Percentiles rank a stretch among this genome's conserved stretches.
Evolutionary conservation across 345 rosid genomes (phyloP).

Genomic region (Acer campestre): DNA sequence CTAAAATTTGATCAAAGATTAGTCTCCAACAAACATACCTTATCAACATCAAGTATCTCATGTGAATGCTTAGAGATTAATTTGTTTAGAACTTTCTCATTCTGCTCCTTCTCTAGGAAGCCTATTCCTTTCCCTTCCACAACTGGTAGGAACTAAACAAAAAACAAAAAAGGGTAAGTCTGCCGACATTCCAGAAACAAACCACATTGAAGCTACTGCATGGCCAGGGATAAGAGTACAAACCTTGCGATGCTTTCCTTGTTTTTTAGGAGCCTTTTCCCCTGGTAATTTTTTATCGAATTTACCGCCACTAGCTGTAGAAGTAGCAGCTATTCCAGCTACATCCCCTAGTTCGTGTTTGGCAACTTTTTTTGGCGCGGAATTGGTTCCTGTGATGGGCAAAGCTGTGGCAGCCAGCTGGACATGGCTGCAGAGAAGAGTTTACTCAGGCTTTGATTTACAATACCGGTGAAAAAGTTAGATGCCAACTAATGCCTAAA

Average conservation of each 20-base stretch:
- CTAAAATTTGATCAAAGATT: not conserved
- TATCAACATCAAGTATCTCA: slow-evolving; percentile 78
- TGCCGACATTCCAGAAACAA: not conserved
- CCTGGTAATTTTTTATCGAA: slow-evolving; percentile 86
- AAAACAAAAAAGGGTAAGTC: not conserved
- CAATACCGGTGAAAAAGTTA: not conserved
- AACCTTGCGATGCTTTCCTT: slow-evolving; percentile 91
- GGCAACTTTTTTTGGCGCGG: slow-evolving; percentile 59
- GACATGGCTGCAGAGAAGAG: slow-evolving; percentile 62
- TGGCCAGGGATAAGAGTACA: not conserved
- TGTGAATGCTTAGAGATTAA: slow-evolving; percentile 82
- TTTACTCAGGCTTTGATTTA: not conserved
- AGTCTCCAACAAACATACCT: slow-evolving; percentile 53
- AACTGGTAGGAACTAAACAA: slow-evolving; percentile 77
- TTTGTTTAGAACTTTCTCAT: slow-evolving; percentile 73
- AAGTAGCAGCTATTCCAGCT: slow-evolving; percentile 84
- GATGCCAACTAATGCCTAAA: not conserved
- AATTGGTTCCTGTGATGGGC: slow-evolving; percentile 81
- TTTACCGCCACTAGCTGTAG: slow-evolving; percentile 96
- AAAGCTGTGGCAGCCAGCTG: slow-evolving; percentile 86
- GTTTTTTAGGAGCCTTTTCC: slow-evolving; percentile 76
- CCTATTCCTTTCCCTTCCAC: slow-evolving; percentile 60
- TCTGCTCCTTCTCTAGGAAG: slow-evolving; percentile 74
- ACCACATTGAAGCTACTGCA: not conserved
- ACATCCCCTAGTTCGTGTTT: slow-evolving; percentile 77